Conservation (phyloP, 768 basidiomycete species). For the Cystofilobasidium bisporidii region DNA sequence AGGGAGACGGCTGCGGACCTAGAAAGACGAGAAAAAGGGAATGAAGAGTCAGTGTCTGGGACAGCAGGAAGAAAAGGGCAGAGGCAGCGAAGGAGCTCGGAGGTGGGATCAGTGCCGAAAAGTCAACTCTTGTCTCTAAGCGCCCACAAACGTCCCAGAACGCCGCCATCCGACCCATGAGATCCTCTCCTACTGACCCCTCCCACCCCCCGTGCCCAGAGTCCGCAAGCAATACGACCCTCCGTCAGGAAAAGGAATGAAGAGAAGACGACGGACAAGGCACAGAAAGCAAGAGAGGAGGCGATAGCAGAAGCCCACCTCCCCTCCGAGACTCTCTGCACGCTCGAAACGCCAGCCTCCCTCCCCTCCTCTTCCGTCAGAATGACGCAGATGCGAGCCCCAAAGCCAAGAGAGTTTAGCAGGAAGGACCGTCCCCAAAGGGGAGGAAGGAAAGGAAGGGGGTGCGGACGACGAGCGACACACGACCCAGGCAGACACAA, state of each 20-base stretch:
- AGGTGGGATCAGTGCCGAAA: not conserved
- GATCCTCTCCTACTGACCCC: not conserved
- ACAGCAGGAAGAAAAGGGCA: not conserved
- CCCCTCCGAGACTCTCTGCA: not conserved
- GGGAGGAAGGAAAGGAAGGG: not conserved
- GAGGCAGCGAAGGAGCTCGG: not conserved
- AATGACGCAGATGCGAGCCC: too few relatives aligned
- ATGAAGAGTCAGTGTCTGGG: not conserved
- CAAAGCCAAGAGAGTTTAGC: not conserved
- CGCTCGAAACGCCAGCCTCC: not conserved
- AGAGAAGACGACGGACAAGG: not conserved
- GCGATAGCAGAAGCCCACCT: conserved; percentile 9
- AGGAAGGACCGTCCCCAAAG: not conserved
- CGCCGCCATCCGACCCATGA: too few relatives aligned
- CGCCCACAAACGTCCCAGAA: not conserved
- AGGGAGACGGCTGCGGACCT: too few relatives aligned
- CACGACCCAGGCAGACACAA: not conserved
- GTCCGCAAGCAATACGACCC: not conserved
- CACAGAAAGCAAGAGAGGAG: not conserved
- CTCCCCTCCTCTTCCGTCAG: too few relatives aligned
- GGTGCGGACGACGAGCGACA: not conserved
- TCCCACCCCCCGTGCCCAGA: not conserved
- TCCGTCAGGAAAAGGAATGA: not conserved
- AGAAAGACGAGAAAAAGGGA: not conserved
- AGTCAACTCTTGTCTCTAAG: not conserved